Evolutionary conservation across 257 asterid species (phyloP).

Genomic region (Nyctanthes arbortristis): DNA sequence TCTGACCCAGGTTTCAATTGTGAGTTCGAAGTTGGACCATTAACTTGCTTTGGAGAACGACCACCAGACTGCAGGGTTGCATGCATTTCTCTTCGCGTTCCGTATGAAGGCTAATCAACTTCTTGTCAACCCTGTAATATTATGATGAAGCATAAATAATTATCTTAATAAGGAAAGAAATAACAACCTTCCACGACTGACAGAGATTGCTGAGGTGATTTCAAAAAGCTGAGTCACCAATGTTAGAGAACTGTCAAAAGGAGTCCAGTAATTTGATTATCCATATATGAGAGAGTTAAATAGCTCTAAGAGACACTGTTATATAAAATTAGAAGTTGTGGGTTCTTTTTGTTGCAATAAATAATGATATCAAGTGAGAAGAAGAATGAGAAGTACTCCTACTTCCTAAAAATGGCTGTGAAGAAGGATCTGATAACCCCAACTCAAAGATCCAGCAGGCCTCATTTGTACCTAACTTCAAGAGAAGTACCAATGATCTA

Average conservation of each 20-base stretch:
- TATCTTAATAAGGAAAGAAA: conserved; percentile 12
- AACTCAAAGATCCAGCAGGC: background rate
- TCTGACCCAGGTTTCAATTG: conserved; percentile 67
- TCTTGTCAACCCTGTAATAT: conserved; percentile 71
- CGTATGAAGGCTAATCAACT: conserved; percentile 61
- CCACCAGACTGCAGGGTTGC: conserved; percentile 63
- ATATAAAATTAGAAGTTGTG: background rate
- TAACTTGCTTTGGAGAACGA: conserved; percentile 75
- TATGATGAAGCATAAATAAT: conserved; percentile 9
- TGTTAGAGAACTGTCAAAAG: conserved; percentile 60
- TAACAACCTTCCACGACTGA: conserved; percentile 54
- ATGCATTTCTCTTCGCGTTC: conserved; percentile 73
- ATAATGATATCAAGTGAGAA: background rate
- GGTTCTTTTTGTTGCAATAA: conserved; percentile 2
- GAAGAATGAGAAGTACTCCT: background rate
- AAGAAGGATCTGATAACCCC: background rate
- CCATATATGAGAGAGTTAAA: background rate
- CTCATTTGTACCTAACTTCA: background rate
- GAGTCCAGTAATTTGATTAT: conserved; percentile 13
- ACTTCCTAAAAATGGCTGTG: background rate
- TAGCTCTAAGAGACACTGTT: conserved; percentile 1
- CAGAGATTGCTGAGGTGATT: conserved; percentile 67
- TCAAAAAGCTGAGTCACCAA: conserved; percentile 79
- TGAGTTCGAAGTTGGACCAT: conserved; percentile 58
- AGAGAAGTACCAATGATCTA: no score